Conservation (phyloP, 73 alveolate species). For the Blepharisma stoltei region DNA sequence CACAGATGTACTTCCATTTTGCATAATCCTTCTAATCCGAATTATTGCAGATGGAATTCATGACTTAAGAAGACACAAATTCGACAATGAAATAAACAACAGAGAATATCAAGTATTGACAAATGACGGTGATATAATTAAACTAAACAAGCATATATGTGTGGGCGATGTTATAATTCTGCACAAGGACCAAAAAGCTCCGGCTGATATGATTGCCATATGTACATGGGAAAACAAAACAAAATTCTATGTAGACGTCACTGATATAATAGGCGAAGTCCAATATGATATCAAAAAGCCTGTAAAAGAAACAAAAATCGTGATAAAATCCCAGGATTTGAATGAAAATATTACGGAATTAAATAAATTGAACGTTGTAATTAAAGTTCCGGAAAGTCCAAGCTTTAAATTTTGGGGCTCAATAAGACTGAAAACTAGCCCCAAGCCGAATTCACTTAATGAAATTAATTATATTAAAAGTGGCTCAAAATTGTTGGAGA, state of each 20-base stretch:
- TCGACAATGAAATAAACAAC: too few species aligned
- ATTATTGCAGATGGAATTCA: too few species aligned
- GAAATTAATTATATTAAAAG: constrained; percentile 63
- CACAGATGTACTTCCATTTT: too few species aligned
- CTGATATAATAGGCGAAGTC: not conserved
- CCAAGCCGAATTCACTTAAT: constrained; percentile 62
- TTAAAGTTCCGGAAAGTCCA: constrained; percentile 63
- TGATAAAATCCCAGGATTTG: not conserved
- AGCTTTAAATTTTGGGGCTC: constrained; percentile 69
- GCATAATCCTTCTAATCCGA: too few species aligned
- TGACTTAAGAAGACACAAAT: too few species aligned
- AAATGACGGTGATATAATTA: too few species aligned
- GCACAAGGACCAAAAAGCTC: not conserved
- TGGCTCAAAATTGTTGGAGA: constrained; percentile 86
- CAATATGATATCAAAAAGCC: not conserved
- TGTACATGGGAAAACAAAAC: not conserved
- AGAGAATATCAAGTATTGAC: too few species aligned
- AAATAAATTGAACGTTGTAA: not conserved
- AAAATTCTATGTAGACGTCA: constrained; percentile 26
- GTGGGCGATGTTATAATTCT: too few species aligned
- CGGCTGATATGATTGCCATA: not conserved
- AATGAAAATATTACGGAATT: not conserved
- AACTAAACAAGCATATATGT: too few species aligned
- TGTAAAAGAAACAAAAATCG: constrained; percentile 2
- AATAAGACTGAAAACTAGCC: constrained; percentile 32